Percentiles rank a stretch among this genome's conserved stretches.
Conservation (phyloP, 352 stramenopile genomes). For the Phytopythium kandeliae region DNA sequence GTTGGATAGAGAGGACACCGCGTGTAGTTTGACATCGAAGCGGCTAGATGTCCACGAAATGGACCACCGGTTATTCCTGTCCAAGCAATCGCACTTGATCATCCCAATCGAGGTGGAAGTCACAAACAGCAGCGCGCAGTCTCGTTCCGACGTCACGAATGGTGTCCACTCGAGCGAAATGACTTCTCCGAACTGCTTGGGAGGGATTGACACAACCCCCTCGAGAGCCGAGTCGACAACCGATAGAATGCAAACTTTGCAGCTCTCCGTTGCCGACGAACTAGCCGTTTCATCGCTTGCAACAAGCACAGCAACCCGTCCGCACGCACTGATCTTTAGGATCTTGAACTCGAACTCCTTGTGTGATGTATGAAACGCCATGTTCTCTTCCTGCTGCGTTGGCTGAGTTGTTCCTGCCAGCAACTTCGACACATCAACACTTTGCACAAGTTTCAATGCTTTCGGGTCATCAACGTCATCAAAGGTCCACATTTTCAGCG, state of each 20-base stretch:
- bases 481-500: slow-evolving; percentile 53
- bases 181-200: slow-evolving; percentile 55
- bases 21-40: slow-evolving; percentile 43
- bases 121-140: slow-evolving; percentile 59
- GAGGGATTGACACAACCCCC: slow-evolving; percentile 40
- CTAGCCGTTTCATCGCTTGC: slow-evolving; percentile 12
- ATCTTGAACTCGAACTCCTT: slow-evolving; percentile 40
- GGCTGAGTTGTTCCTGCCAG: slow-evolving; percentile 14
- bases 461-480: slow-evolving; percentile 45
- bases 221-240: slow-evolving; percentile 46
- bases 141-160: slow-evolving; percentile 32
- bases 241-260: slow-evolving; percentile 47
- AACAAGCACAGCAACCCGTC: slow-evolving; percentile 51
- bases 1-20: slow-evolving; percentile 40
- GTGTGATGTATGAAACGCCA: slow-evolving; percentile 33
- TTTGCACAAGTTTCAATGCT: slow-evolving; percentile 31
- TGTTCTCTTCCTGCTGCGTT: slow-evolving; percentile 18
- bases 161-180: slow-evolving; percentile 66
- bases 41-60: slow-evolving; percentile 60
- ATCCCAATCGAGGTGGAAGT: slow-evolving; percentile 60
- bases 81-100: slow-evolving; percentile 41
- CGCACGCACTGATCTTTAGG: slow-evolving; percentile 48
- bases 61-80: slow-evolving; percentile 38
- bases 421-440: slow-evolving; percentile 28
- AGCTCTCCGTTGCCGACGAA: slow-evolving; percentile 10